These are phyloP conservation scores for Deinandra increscens DNA, from an alignment of 129 eudicot species.

Conservation along the genomic window DNA sequence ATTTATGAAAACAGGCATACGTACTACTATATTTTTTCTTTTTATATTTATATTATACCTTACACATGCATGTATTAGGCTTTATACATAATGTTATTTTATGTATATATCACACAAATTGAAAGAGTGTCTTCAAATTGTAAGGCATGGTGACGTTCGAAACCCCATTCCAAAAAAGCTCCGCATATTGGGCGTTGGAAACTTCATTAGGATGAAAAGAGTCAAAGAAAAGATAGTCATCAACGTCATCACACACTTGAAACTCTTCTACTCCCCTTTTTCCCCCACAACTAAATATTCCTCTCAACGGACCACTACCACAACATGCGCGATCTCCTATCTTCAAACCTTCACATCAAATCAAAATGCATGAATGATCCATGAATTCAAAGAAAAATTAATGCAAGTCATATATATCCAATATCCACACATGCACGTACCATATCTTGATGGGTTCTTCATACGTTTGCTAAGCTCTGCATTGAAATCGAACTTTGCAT, in stretches of 20 bases:
- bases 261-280: slow-evolving; percentile 20
- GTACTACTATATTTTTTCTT: no score
- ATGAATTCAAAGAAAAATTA: background rate
- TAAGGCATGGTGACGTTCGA: slow-evolving; percentile 23
- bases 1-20: no score
- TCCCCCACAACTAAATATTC: slow-evolving; percentile 28
- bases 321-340: slow-evolving; percentile 28
- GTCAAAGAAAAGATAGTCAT: slow-evolving; percentile 39
- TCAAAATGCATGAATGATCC: no score
- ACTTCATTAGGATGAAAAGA: slow-evolving; percentile 37
- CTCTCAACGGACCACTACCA: slow-evolving; percentile 31
- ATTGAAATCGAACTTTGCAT: slow-evolving; percentile 29
- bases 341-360: slow-evolving; percentile 24
- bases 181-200: slow-evolving; percentile 27
- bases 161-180: slow-evolving; percentile 34
- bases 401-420: background rate
- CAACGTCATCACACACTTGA: slow-evolving; percentile 24
- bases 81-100: no score
- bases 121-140: slow-evolving; percentile 31
- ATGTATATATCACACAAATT: no score
- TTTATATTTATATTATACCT: no score
- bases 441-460: slow-evolving; percentile 30
- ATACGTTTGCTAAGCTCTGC: slow-evolving; percentile 2
- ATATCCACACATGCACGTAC: slow-evolving; percentile 18
- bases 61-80: no score